Evolutionary conservation across 1,139 yeast genomes (phyloP).

Genomic region (Nakaseomyces bracarensis): DNA sequence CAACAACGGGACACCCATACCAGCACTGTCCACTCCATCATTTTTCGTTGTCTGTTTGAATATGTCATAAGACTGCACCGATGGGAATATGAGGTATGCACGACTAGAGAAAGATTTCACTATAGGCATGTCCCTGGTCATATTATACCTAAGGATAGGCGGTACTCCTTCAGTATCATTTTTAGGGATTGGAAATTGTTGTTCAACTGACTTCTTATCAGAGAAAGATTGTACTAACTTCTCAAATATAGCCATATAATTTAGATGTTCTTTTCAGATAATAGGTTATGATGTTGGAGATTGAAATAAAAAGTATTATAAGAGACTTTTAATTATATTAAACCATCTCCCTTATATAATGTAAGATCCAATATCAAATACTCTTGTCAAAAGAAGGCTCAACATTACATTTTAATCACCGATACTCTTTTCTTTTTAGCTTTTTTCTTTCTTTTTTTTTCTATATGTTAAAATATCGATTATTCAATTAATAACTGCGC

Average conservation of each 20-base stretch:
- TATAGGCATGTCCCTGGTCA: slow-evolving; percentile 4
- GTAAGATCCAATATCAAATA: too few species aligned
- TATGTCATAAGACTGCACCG: slow-evolving; percentile 1
- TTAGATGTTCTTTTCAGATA: background rate
- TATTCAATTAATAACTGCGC: too few species aligned
- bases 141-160: slow-evolving; percentile 1
- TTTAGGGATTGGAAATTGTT: background rate
- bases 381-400: too few species aligned
- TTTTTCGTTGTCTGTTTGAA: background rate
- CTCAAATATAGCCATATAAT: slow-evolving; percentile 1
- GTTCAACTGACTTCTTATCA: background rate
- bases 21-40: background rate
- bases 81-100: slow-evolving; percentile 1
- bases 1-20: slow-evolving; percentile 5
- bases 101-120: background rate
- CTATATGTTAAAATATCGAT: too few species aligned
- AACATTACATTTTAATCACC: too few species aligned
- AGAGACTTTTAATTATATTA: too few species aligned
- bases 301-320: too few species aligned
- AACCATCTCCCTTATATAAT: too few species aligned
- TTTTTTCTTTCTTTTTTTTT: too few species aligned
- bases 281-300: background rate
- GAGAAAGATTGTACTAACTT: slow-evolving; percentile 3
- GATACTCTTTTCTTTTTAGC: too few species aligned
- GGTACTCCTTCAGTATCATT: background rate